A percentile compares a stretch with the other conserved stretches of the same genome.
phyloP scores from a whole-genome alignment of 371 early-diverging fungal species.

The Rhizopus stolonifer region DNA sequence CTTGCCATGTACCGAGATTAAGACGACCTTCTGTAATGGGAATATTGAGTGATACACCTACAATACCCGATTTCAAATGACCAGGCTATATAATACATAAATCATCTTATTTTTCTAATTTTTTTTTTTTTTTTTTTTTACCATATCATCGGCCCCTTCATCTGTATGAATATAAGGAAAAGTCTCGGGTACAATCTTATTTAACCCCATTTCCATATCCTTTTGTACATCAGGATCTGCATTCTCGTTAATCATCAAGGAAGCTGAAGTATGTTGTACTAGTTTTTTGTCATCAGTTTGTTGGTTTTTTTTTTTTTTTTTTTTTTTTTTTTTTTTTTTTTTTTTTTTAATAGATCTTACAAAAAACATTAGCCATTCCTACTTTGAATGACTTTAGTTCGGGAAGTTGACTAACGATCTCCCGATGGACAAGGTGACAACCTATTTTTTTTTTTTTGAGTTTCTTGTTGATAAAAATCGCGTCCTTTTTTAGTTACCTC shows the following conservation, averaged over 20 bases:
- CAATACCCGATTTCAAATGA: conserved; percentile 81
- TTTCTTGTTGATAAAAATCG: no score
- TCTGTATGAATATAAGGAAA: conserved; percentile 77
- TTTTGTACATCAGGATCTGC: conserved; percentile 76
- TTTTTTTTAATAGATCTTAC: conserved; percentile 57
- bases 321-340: not conserved
- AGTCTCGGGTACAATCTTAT: conserved; percentile 67
- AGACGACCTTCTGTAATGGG: conserved; percentile 82
- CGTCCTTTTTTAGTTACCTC: conserved; percentile 26
- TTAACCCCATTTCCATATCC: conserved; percentile 66
- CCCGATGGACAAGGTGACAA: conserved; percentile 80
- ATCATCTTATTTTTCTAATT: no score
- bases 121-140: conserved; percentile 11
- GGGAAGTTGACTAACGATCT: conserved; percentile 62
- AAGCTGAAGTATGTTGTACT: conserved; percentile 92
- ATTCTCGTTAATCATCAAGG: conserved; percentile 87
- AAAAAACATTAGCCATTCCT: conserved; percentile 78
- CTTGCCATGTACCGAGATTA: conserved; percentile 91
- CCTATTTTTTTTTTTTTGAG: conserved; percentile 38
- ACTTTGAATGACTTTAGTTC: conserved; percentile 68
- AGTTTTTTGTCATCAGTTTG: no score
- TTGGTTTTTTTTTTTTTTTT: not conserved
- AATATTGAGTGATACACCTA: conserved; percentile 86
- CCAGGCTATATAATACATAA: conserved; percentile 60
- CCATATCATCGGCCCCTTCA: conserved; percentile 65